Base-by-base conservation (phyloP, 2,329 filamentous ascomycete species). In the Elsinoe ampelina region DNA sequence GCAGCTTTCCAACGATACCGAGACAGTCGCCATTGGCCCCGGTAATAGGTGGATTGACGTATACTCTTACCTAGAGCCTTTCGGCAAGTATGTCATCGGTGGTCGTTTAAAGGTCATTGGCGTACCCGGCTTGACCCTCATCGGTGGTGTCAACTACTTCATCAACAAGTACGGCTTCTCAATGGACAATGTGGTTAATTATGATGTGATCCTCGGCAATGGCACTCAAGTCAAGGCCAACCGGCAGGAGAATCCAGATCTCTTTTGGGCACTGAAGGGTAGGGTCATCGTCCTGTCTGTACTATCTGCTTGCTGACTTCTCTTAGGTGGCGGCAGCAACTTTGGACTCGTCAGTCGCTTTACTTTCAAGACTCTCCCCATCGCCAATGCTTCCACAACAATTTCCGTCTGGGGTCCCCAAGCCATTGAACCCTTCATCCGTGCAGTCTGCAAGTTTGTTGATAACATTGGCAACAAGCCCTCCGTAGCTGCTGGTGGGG, bases 261-360 rank as follows among this genome's bases (percentile, higher is more conserved):
- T 79, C 2, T 79, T 78, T 64, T 79, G 75, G 76, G 73, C 70
- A 17, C 57, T 77, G 19, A 66, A 69, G 41, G 19, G 41, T 43
- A 43, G n/a, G 13, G 38, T 41, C n/a, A 26, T 6, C 5, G 17
- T 4, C 3, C 11, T 17, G 3, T 3, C 7, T 41, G 2, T 7
- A 17, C n/a, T 6, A 15, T 15, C 41, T n/a, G 3, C 1, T 20
- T 11, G 22, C 41, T 20, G 22, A 22, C 11, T 2, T 5, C 22
- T 2, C 17, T 3, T 17, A 6, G 75, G 75, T 22, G 75, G 73
- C 1, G 73, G 74, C 0, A 70, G 72, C 58, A 74, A 73, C 55
- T 76, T 76, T 57, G 75, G 74, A 4, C 68, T 74, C 6, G 71
- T 74, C 2, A 68, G 64, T 1, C 55, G 63, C 1, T 62, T 67